Evolutionary conservation across 257 asterid genomes (phyloP), one percentile per base, ranked within the genome.

Genomic region (Mitragyna speciosa): DNA sequence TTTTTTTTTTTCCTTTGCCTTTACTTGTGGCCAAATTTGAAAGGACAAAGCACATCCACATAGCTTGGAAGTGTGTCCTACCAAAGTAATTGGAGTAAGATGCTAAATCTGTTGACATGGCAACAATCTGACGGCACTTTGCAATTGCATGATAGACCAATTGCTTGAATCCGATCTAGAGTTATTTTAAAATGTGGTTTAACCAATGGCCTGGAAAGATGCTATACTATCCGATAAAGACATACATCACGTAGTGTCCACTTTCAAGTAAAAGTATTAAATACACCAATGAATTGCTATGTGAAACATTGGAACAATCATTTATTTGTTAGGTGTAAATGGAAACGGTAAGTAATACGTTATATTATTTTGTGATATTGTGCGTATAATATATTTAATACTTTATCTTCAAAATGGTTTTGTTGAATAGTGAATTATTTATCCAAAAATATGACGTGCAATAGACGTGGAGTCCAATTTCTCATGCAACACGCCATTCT

Each of bases 381-480:
- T n/a, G n/a, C n/a, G n/a, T n/a, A n/a, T n/a, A n/a, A n/a, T n/a
- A n/a, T n/a, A n/a, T n/a, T n/a, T n/a, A n/a, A n/a, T n/a, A n/a
- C n/a, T n/a, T n/a, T n/a, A n/a, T 64, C 39, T 64, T 28, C 39
- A 28, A 28, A 64, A 64, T 41, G 24, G 24, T 15, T 65, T 12
- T 14, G 17, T 65, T 14, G 33, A 22, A 51, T 43, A 26, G 20
- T 39, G 33, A 36, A 36, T 4, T 36, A 4, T 2, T 36, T 2
- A 70, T 19, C 30, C 39, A 45, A 41, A 14, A 22, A 45, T 20
- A 7, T 30, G 45, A 73, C 31, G 67, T 20, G 77, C 49, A 51
- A 30, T 73, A 14, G 48, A 31, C 47, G 67, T 73, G 67, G 45
- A 73, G 11, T 52, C 77, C 49, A 73, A 28, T 73, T 51, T 15